These are phyloP conservation scores for Fusarium sp. DNA, from an alignment of 2,329 filamentous ascomycete genomes.

Conservation along the genomic window DNA sequence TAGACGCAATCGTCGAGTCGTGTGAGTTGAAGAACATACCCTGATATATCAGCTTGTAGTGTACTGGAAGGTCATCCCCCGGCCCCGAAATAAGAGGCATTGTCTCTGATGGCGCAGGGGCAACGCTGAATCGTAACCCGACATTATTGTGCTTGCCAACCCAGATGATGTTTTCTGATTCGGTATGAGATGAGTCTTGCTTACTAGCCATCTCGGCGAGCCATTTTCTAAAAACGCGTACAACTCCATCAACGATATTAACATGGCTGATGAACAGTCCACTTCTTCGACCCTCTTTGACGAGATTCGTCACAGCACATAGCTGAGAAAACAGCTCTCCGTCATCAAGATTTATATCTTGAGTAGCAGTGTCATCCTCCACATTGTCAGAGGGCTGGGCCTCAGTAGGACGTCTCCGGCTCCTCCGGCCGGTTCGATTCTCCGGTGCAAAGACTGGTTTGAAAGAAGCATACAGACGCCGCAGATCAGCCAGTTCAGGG, in stretches of 20 bases:
- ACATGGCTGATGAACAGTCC: conserved; percentile 74
- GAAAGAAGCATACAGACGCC: conserved; percentile 77
- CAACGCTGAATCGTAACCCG: conserved; percentile 76
- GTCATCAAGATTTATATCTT: conserved; percentile 74
- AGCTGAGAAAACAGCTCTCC: conserved; percentile 82
- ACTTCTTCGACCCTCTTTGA: conserved; percentile 71
- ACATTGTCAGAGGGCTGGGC: conserved; percentile 17
- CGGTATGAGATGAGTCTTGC: not conserved
- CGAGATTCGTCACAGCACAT: conserved; percentile 75
- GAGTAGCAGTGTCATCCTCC: conserved; percentile 62
- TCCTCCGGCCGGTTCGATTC: conserved; percentile 55
- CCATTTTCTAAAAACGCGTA: conserved; percentile 81
- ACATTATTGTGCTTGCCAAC: conserved; percentile 72
- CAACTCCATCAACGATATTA: conserved; percentile 74
- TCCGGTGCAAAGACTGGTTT: conserved; percentile 71
- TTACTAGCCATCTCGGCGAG: conserved; percentile 60
- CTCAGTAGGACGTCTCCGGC: conserved; percentile 21
- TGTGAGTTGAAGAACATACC: conserved; percentile 60
- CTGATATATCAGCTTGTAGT: conserved; percentile 78
- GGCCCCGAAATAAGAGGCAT: conserved; percentile 67
- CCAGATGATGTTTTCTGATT: conserved; percentile 70
- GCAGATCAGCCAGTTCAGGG: conserved; percentile 57
- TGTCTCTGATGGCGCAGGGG: conserved; percentile 50
- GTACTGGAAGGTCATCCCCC: conserved; percentile 75
- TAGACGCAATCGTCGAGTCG: not conserved